Evolutionary conservation across 108 stramenopile genomes (phyloP).

Genomic region (Cyclotella sp.): DNA sequence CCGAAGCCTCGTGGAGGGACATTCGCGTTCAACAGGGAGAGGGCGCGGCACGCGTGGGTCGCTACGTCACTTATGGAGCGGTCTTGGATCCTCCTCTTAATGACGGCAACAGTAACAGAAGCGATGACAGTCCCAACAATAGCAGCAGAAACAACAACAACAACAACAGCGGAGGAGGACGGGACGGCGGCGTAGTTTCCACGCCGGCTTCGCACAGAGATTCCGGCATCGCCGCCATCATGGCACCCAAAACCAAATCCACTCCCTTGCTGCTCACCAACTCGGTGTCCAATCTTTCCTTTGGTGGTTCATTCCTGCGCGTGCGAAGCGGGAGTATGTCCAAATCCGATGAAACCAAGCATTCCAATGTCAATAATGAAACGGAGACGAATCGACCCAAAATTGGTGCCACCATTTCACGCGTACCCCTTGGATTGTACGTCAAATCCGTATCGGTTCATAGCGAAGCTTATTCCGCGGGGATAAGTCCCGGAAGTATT

Average conservation of each 20-base stretch:
- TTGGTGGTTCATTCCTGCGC: background rate
- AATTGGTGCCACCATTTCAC: slow-evolving; percentile 73
- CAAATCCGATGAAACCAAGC: background rate
- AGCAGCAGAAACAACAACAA: background rate
- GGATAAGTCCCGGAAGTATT: slow-evolving; percentile 61
- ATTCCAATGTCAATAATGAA: background rate
- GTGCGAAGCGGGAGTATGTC: background rate
- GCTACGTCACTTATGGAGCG: slow-evolving; percentile 51
- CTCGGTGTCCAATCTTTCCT: background rate
- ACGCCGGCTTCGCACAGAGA: background rate
- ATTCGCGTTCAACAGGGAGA: slow-evolving; percentile 45
- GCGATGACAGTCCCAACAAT: background rate
- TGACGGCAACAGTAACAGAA: background rate
- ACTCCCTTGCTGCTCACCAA: background rate
- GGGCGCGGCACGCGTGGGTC: slow-evolving; percentile 54
- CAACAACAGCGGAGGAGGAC: background rate
- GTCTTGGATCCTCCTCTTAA: slow-evolving; percentile 17
- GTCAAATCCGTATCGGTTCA: slow-evolving; percentile 51
- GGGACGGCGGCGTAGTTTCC: no score
- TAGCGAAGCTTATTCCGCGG: slow-evolving; percentile 69
- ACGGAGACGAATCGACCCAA: slow-evolving; percentile 20
- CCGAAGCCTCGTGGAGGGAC: slow-evolving; percentile 3
- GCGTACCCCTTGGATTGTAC: slow-evolving; percentile 74
- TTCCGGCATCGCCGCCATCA: background rate
- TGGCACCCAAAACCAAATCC: background rate